These are phyloP conservation scores for Boletellus dicymbophilus DNA, from an alignment of 1,284 basidiomycete genomes.

Conservation along the genomic window DNA sequence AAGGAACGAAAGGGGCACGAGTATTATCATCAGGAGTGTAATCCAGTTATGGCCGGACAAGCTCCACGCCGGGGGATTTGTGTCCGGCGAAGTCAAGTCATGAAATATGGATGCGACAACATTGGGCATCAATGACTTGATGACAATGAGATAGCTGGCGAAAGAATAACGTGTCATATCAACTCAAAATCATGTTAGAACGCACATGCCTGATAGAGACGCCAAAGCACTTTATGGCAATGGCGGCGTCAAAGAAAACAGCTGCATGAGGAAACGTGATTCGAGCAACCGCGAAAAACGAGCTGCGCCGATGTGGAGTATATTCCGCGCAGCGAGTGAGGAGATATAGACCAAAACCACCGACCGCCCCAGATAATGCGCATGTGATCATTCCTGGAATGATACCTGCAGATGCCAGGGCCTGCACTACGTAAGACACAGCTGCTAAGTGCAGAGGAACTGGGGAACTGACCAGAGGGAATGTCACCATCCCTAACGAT, in stretches of 20 bases:
- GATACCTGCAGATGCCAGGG: constrained; percentile 83
- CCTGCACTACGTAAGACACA: constrained; percentile 42
- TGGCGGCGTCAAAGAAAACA: constrained; percentile 89
- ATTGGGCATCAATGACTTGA: constrained; percentile 93
- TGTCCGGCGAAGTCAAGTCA: constrained; percentile 64
- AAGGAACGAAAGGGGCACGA: constrained; percentile 89
- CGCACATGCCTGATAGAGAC: constrained; percentile 83
- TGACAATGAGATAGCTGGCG: constrained; percentile 86
- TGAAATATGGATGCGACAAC: constrained; percentile 88
- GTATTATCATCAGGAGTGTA: constrained; percentile 75
- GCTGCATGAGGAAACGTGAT: constrained; percentile 86
- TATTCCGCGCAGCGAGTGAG: constrained; percentile 86
- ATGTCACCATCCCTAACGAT: constrained; percentile 75
- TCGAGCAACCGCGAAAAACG: constrained; percentile 86
- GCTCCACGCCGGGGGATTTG: constrained; percentile 70
- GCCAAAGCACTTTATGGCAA: constrained; percentile 96
- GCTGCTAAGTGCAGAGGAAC: neutral
- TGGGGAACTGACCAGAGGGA: constrained; percentile 61
- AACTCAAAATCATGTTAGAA: neutral
- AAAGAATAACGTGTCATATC: neutral
- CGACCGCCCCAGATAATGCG: constrained; percentile 79
- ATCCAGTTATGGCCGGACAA: constrained; percentile 87
- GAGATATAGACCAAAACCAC: constrained; percentile 88
- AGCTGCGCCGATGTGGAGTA: constrained; percentile 74
- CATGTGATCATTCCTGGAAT: constrained; percentile 90